Evolutionary conservation across 2,329 filamentous ascomycete species (phyloP), one percentile per base, ranked within the genome.

Genomic region (Aspergillus sp.): DNA sequence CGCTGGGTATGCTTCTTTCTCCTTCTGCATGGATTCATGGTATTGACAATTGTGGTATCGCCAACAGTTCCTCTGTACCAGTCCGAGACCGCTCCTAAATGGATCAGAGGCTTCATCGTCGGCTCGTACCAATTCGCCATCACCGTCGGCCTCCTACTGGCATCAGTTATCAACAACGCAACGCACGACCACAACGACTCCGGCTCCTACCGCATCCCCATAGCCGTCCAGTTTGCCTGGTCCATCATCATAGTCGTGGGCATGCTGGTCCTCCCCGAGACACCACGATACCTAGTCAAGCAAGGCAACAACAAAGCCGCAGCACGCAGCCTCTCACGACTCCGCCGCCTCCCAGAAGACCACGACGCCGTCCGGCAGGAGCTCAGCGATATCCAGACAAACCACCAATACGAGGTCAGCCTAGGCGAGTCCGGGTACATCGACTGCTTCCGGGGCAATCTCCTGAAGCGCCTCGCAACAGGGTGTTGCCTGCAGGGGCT

Each of bases 231-330:
- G 77, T 91, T 92, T 77, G 76, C 85, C 54, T 96, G 89, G 88
- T 90, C 89, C 45, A 51, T 91, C 47, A 88, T 95, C 63, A 86
- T 96, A 19, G 89, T 79, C 19, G 72, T 69, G 53, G 91, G 91
- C 68, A 84, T 95, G 54, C 75, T 91, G 64, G 74, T 90, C 68
- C 85, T 96, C 13, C 91, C 91, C 51, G 91, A 96, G 73, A 92
- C 90, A 0, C 91, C 91, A 34, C 88, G 91, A 64, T 95, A 87
- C 82, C 90, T 86, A 68, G 89, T 96, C 78, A 92, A 91, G 81
- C 86, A 86, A 70, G 88, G 88, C 59, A 80, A 83, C 56, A 80
- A 90, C 49, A 84, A 88, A 46, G 71, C 80, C 45, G 91, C 91
- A 27, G 82, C 85, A 75, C 5, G 76, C 86, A 4, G 24, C 24